Conservation (phyloP, 2,329 filamentous ascomycete genomes). For the Claviceps paspali region DNA sequence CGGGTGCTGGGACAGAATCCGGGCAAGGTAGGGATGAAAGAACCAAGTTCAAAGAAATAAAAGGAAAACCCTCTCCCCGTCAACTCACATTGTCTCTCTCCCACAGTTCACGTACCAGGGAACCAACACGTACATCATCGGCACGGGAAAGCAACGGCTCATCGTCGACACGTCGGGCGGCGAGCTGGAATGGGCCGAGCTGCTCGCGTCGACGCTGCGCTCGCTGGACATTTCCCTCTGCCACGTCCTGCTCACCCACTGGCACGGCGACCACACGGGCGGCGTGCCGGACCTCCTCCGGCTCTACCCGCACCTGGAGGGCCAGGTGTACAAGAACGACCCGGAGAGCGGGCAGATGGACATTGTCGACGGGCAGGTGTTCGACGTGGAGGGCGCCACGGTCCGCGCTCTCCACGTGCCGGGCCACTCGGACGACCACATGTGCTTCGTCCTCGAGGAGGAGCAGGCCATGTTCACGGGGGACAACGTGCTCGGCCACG, state of each 20-base stretch:
- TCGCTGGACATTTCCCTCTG: slow-evolving; percentile 11
- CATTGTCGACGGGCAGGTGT: slow-evolving; percentile 31
- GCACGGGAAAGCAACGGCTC: slow-evolving; percentile 43
- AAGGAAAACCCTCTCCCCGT: no score
- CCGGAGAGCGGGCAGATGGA: slow-evolving; percentile 25
- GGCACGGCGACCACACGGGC: slow-evolving; percentile 57
- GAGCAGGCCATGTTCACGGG: slow-evolving; percentile 58
- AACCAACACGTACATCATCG: slow-evolving; percentile 66
- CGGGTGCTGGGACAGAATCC: slow-evolving; percentile 28
- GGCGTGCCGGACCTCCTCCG: slow-evolving; percentile 44
- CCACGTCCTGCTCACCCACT: slow-evolving; percentile 51
- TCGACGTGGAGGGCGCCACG: slow-evolving; percentile 37
- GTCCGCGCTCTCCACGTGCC: slow-evolving; percentile 49
- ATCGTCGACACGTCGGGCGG: slow-evolving; percentile 63
- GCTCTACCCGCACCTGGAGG: slow-evolving; percentile 7
- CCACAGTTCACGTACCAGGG: slow-evolving; percentile 43
- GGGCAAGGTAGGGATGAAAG: slow-evolving; percentile 23
- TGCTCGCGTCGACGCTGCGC: slow-evolving; percentile 15
- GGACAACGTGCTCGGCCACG: slow-evolving; percentile 61
- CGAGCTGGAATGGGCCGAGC: slow-evolving; percentile 37
- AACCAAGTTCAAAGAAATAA: no score
- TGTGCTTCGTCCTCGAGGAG: slow-evolving; percentile 45
- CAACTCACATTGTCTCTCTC: no score
- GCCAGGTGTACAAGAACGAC: slow-evolving; percentile 40
- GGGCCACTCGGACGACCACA: slow-evolving; percentile 58